Conservation (phyloP, 2,329 filamentous ascomycete species). For the Hypoxylon sp. region DNA sequence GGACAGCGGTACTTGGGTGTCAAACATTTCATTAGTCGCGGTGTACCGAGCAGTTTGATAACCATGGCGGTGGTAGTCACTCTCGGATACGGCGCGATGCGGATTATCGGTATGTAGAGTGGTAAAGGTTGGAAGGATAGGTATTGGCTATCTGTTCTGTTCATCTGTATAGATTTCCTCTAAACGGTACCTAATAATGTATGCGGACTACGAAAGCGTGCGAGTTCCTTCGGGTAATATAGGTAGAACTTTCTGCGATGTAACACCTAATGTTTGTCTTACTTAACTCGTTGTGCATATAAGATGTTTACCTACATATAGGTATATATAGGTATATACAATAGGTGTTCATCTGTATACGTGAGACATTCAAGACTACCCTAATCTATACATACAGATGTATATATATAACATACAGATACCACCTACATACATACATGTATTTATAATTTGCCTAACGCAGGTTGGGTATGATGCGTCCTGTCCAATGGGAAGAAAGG, state of each 20-base stretch:
- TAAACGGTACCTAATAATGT: neutral
- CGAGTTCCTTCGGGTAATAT: neutral
- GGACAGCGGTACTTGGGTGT: slow-evolving; percentile 93
- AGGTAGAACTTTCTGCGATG: neutral
- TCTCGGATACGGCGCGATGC: slow-evolving; percentile 92
- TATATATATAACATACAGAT: neutral
- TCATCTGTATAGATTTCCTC: neutral
- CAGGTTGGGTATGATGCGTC: slow-evolving; percentile 8
- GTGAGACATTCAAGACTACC: too few relatives aligned
- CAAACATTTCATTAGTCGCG: slow-evolving; percentile 94
- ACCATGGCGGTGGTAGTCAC: slow-evolving; percentile 87
- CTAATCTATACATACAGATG: too few relatives aligned
- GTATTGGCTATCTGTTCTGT: neutral
- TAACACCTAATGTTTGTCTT: neutral
- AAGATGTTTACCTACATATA: neutral
- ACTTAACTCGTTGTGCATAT: neutral
- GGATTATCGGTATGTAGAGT: slow-evolving; percentile 62
- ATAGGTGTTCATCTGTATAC: neutral
- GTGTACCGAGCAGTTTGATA: slow-evolving; percentile 87
- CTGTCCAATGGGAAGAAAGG: slow-evolving; percentile 1
- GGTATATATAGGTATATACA: neutral
- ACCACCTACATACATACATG: slow-evolving; percentile 1
- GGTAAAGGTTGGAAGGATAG: neutral
- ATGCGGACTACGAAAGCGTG: neutral
- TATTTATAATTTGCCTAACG: slow-evolving; percentile 16